Evolutionary conservation across 2,329 filamentous ascomycete genomes (phyloP).

Genomic region (Penicillium sp.): DNA sequence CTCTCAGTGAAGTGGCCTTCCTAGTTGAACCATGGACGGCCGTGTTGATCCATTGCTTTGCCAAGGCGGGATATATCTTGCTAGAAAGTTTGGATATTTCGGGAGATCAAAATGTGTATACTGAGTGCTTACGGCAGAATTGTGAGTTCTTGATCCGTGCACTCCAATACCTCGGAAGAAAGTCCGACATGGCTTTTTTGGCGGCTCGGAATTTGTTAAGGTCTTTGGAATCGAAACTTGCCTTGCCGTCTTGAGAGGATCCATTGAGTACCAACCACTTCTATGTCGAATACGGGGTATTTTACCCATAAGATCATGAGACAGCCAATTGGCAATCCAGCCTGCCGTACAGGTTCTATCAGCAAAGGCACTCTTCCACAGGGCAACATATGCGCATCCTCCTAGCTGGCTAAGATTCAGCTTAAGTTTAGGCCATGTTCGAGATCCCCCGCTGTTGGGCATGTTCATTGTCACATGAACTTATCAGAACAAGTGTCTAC

Average conservation of each 20-base stretch:
- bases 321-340: too few relatives aligned
- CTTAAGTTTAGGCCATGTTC: too few relatives aligned
- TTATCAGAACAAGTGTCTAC: too few relatives aligned
- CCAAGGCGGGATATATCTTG: conserved; percentile 47
- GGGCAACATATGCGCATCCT: too few relatives aligned
- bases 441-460: too few relatives aligned
- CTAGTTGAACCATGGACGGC: conserved; percentile 62
- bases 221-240: conserved; percentile 25
- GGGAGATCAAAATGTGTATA: background rate
- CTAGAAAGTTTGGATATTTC: conserved; percentile 32
- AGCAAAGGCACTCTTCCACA: too few relatives aligned
- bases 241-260: background rate
- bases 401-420: too few relatives aligned
- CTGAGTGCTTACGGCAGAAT: conserved; percentile 23
- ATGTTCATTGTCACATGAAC: too few relatives aligned
- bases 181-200: conserved; percentile 53
- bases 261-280: too few relatives aligned
- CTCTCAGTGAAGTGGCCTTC: conserved; percentile 56
- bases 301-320: too few relatives aligned
- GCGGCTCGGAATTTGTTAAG: conserved; percentile 41
- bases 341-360: too few relatives aligned
- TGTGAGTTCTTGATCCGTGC: conserved; percentile 54
- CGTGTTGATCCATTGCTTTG: conserved; percentile 55
- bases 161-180: conserved; percentile 56
- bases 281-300: too few relatives aligned